Evolutionary conservation across 805 yeast genomes (phyloP).

Genomic region (Groenewaldozyma tartarivorans): DNA sequence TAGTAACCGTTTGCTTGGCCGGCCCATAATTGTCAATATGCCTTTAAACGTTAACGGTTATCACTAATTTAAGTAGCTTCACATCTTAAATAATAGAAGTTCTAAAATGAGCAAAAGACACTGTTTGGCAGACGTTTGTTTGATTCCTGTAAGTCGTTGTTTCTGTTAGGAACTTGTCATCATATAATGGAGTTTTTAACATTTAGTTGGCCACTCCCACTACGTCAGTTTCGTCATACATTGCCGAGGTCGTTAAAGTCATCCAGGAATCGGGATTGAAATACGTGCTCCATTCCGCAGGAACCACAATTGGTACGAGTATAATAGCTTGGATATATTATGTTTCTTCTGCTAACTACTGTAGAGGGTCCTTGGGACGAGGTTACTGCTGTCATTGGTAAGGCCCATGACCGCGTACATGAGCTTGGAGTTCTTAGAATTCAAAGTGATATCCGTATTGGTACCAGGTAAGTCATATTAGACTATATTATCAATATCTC

Average conservation of each 20-base stretch:
- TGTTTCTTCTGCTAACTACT: no score
- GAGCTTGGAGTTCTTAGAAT: constrained; percentile 64
- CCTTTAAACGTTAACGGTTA: no score
- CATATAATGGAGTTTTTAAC: background rate
- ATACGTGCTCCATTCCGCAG: constrained; percentile 79
- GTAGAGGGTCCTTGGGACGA: constrained; percentile 91
- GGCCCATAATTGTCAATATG: no score
- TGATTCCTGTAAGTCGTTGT: constrained; percentile 57
- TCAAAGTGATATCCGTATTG: constrained; percentile 80
- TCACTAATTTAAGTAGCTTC: no score
- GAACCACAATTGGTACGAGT: constrained; percentile 56
- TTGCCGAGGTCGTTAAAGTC: constrained; percentile 57
- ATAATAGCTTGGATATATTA: no score
- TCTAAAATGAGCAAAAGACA: constrained; percentile 29
- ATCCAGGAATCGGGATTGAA: constrained; percentile 54
- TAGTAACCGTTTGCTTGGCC: no score
- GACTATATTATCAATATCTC: no score
- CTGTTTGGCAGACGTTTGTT: constrained; percentile 79
- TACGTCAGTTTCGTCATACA: constrained; percentile 74
- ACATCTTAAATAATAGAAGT: no score
- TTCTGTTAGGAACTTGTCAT: constrained; percentile 11
- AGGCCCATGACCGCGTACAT: constrained; percentile 65
- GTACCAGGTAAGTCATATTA: constrained; percentile 42
- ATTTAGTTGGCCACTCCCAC: constrained; percentile 61
- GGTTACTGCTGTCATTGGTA: constrained; percentile 71